Evolutionary conservation across 306 rosid genomes (phyloP), one percentile per base, ranked within the genome.

Genomic region (Cajanus cajan): DNA sequence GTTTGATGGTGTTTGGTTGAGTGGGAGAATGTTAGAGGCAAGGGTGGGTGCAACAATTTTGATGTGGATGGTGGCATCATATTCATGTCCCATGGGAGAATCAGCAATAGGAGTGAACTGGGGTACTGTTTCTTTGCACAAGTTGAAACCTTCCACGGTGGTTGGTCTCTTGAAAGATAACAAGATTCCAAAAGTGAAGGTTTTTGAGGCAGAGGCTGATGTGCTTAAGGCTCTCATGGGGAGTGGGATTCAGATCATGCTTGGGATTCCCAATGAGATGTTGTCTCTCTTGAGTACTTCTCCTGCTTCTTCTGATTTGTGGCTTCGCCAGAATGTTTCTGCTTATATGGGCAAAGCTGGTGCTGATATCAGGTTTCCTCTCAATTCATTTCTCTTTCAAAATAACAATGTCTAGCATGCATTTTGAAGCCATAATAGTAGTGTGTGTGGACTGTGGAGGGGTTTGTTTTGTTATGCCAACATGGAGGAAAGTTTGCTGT

Each of bases 191-290:
- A 93, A 87, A 81, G 98, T 91, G 61, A 93, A 93, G 89, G 79
- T 93, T 15, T 93, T 93, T 61, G 94, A 93, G 25, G 88, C 97
- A 7, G 97, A 93, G 82, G 62, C 86, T 44, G 88, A 61, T 36
- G 84, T 62, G 21, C 84, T 93, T 4, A 75, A 28, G 74, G 86
- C 91, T 50, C 87, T 93, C 3, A 82, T 70, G 87, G 98, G 94
- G 8, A 85, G 79, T 78, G 89, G 92, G 83, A 86, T 93, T 79
- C 86, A 93, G 71, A 92, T 89, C 5, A 90, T 91, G 92, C 52
- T 93, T 82, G 98, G 97, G 48, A 82, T 93, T 24, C 94, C 98
- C 24, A 93, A 93, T 74, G 90, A 87, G 59, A 88, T 89, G 94
- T 72, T 93, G 45, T n/a, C 92, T 6, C 12, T 82, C 4, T 41